phyloP scores from a whole-genome alignment of 495 filamentous ascomycete species.

The Aspergillus coremiiformis region DNA sequence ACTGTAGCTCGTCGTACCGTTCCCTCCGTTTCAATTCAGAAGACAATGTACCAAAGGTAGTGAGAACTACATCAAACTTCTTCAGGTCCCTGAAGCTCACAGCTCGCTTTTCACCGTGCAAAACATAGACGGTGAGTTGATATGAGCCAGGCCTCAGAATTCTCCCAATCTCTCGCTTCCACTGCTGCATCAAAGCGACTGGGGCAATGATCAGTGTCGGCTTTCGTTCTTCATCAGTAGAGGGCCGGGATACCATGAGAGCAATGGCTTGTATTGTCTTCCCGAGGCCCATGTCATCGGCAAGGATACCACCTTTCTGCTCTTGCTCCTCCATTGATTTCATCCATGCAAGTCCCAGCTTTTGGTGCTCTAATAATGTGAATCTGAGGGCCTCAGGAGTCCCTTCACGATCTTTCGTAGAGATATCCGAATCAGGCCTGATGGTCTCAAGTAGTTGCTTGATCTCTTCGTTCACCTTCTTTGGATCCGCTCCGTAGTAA shows the following conservation, averaged over 20 bases:
- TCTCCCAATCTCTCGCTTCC: constrained; percentile 73
- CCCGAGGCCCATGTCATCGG: constrained; percentile 92
- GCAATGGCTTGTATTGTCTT: constrained; percentile 90
- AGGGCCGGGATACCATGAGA: constrained; percentile 67
- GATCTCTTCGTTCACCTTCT: constrained; percentile 56
- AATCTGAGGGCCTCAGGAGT: constrained; percentile 67
- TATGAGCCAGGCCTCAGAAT: constrained; percentile 57
- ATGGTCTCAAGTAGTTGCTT: constrained; percentile 64
- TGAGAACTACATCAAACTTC: constrained; percentile 75
- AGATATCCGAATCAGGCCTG: constrained; percentile 63
- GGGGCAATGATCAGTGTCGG: constrained; percentile 86
- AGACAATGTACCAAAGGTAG: constrained; percentile 76
- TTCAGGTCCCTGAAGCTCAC: constrained; percentile 54
- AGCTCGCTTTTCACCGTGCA: constrained; percentile 54
- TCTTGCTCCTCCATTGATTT: constrained; percentile 68
- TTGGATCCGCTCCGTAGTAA: constrained; percentile 40
- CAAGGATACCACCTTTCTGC: constrained; percentile 78
- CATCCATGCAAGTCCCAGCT: constrained; percentile 76
- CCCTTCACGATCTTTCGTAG: constrained; percentile 56
- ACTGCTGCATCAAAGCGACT: constrained; percentile 80
- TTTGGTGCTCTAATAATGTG: constrained; percentile 73
- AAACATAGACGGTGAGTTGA: constrained; percentile 56
- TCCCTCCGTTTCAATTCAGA: constrained; percentile 58
- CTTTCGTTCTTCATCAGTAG: constrained; percentile 55
- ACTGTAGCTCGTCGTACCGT: constrained; percentile 31